Conservation (phyloP, 2,329 filamentous ascomycete genomes). For the Orbilia blumenaviensis region DNA sequence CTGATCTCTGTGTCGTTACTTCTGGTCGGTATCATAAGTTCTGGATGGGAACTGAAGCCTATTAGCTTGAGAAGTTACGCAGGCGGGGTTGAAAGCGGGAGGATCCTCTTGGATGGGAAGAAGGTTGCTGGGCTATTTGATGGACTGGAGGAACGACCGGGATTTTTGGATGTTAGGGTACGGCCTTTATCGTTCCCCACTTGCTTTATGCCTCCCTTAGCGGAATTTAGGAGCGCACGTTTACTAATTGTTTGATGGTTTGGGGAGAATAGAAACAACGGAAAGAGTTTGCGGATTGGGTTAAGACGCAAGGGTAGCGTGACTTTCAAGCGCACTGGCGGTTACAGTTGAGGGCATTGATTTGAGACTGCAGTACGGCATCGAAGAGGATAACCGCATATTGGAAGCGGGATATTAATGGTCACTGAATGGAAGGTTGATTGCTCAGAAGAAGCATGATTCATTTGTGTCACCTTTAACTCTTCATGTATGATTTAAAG, state of each 20-base stretch:
- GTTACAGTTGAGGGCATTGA: no score
- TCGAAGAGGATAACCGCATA: no score
- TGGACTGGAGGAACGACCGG: slow-evolving; percentile 78
- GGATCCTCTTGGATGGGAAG: slow-evolving; percentile 71
- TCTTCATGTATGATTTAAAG: slow-evolving; percentile 24
- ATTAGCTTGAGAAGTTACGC: slow-evolving; percentile 86
- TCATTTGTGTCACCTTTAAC: not conserved
- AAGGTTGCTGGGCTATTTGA: slow-evolving; percentile 76
- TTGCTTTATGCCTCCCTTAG: slow-evolving; percentile 54
- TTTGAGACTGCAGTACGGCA: no score
- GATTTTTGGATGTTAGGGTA: slow-evolving; percentile 88
- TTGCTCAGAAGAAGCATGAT: not conserved
- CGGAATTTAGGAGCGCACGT: slow-evolving; percentile 2
- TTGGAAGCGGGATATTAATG: no score
- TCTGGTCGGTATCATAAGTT: slow-evolving; percentile 77
- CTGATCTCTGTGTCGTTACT: slow-evolving; percentile 80
- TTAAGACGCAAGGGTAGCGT: slow-evolving; percentile 24
- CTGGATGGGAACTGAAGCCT: slow-evolving; percentile 78
- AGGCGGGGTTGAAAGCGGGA: slow-evolving; percentile 80
- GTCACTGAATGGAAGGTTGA: not conserved
- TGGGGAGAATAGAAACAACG: slow-evolving; percentile 66
- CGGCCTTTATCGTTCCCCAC: no score
- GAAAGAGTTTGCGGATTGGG: slow-evolving; percentile 72
- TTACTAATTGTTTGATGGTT: slow-evolving; percentile 19
- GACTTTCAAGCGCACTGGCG: no score